Evolutionary conservation across 2,329 filamentous ascomycete genomes (phyloP).

Genomic region (Balansia obtecta): DNA sequence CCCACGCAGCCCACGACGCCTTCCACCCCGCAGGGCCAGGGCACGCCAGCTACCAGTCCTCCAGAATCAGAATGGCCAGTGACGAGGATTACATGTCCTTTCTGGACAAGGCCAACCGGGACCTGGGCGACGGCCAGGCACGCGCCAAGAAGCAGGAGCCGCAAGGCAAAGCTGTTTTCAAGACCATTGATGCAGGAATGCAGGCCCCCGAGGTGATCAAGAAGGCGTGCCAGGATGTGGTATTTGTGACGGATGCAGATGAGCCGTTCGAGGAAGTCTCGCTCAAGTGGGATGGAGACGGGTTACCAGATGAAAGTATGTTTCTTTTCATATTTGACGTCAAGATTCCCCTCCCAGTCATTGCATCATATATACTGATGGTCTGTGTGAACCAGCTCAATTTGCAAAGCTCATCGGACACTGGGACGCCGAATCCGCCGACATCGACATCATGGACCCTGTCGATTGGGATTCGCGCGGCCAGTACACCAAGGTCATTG

Average conservation of each 20-base stretch:
- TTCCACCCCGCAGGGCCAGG: slow-evolving; percentile 9
- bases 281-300: slow-evolving; percentile 44
- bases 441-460: slow-evolving; percentile 53
- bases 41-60: background rate
- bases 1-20: background rate
- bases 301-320: slow-evolving; percentile 50
- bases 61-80: slow-evolving; percentile 44
- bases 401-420: slow-evolving; percentile 57
- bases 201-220: slow-evolving; percentile 48
- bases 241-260: slow-evolving; percentile 73
- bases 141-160: slow-evolving; percentile 9
- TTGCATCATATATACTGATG: background rate
- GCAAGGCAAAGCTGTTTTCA: slow-evolving; percentile 27
- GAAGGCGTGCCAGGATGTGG: slow-evolving; percentile 36
- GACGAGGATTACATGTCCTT: slow-evolving; percentile 80
- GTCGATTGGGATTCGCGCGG: slow-evolving; percentile 62
- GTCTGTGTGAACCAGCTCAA: slow-evolving; percentile 36
- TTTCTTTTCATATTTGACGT: slow-evolving; percentile 5
- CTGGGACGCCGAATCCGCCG: slow-evolving; percentile 36
- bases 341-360: too few species aligned
- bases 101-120: slow-evolving; percentile 74
- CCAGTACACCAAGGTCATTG: slow-evolving; percentile 55
- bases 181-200: slow-evolving; percentile 38
- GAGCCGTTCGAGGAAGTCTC: slow-evolving; percentile 73
- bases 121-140: slow-evolving; percentile 43